These are phyloP conservation scores for Nepenthes alata DNA, from an alignment of 179 eudicot species.

Conservation along the genomic window DNA sequence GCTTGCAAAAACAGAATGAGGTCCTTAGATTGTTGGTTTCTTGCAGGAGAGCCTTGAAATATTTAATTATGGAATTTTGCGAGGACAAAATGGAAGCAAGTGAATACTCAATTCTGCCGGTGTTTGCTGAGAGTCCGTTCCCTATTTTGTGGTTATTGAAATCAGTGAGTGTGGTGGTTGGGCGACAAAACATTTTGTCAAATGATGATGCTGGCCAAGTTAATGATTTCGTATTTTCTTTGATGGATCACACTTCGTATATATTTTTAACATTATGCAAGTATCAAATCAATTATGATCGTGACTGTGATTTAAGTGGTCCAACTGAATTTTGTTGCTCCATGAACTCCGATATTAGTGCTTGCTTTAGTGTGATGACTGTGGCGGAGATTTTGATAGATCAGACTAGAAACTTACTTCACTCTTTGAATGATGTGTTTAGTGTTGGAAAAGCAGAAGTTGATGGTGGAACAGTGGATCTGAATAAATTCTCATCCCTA, in stretches of 20 bases:
- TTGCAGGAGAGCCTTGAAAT: slow-evolving; percentile 58
- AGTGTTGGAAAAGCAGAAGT: slow-evolving; percentile 10
- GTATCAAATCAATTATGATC: slow-evolving; percentile 26
- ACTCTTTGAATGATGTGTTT: slow-evolving; percentile 16
- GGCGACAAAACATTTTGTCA: slow-evolving; percentile 20
- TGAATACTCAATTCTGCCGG: slow-evolving; percentile 20
- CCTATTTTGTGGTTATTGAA: slow-evolving; percentile 54
- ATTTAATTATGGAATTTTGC: slow-evolving; percentile 28
- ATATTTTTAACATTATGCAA: slow-evolving; percentile 40
- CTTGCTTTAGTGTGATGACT: slow-evolving; percentile 25
- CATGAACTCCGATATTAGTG: slow-evolving; percentile 20
- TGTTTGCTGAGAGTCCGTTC: slow-evolving; percentile 30
- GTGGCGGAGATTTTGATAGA: slow-evolving; percentile 44
- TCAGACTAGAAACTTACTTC: slow-evolving; percentile 20
- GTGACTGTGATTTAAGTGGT: slow-evolving; percentile 9
- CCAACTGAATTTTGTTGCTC: slow-evolving; percentile 8
- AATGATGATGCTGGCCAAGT: slow-evolving; percentile 21
- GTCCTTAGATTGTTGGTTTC: slow-evolving; percentile 48
- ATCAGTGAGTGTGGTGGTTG: slow-evolving; percentile 41
- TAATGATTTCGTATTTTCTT: slow-evolving; percentile 35
- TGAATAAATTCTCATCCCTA: slow-evolving; percentile 32
- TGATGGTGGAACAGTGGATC: slow-evolving; percentile 11
- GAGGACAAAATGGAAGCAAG: slow-evolving; percentile 31
- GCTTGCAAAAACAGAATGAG: slow-evolving; percentile 20
- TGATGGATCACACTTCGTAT: slow-evolving; percentile 81